Conservation (phyloP, 1,139 yeast genomes). For the Suhomyces taliae region DNA sequence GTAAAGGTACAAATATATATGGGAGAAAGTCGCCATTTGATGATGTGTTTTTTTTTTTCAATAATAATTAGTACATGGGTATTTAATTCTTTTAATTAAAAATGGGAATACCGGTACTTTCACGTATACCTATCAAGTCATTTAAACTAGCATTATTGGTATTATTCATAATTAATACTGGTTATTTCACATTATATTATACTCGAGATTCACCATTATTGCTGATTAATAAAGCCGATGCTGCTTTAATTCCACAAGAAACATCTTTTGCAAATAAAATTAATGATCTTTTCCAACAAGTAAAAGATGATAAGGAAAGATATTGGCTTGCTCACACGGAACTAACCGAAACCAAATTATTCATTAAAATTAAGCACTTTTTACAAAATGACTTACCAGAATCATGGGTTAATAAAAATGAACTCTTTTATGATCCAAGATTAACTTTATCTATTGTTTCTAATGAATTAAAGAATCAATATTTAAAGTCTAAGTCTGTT, state of each 20-base stretch:
- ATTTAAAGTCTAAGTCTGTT: constrained; percentile 7
- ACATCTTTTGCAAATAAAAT: constrained; percentile 4
- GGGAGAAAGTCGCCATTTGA: neutral
- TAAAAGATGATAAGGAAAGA: constrained; percentile 11
- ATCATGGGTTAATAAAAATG: constrained; percentile 17
- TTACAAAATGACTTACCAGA: constrained; percentile 16
- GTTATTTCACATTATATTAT: constrained; percentile 4
- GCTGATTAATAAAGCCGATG: neutral
- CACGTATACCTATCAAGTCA: constrained; percentile 1
- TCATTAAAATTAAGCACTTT: constrained; percentile 12
- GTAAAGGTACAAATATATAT: neutral
- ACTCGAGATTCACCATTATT: neutral
- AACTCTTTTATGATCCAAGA: constrained; percentile 19
- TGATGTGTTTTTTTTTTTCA: neutral
- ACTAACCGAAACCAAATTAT: constrained; percentile 9
- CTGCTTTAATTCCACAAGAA: neutral
- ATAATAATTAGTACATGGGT: neutral
- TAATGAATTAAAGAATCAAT: constrained; percentile 16
- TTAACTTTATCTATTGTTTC: constrained; percentile 17
- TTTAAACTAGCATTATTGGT: constrained; percentile 3
- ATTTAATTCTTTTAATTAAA: neutral
- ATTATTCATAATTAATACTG: constrained; percentile 6
- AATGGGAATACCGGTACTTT: constrained; percentile 2
- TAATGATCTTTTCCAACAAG: constrained; percentile 6
- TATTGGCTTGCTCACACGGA: constrained; percentile 18